These are phyloP conservation scores for Albugo candida DNA, from an alignment of 352 stramenopile species.

Conservation along the genomic window DNA sequence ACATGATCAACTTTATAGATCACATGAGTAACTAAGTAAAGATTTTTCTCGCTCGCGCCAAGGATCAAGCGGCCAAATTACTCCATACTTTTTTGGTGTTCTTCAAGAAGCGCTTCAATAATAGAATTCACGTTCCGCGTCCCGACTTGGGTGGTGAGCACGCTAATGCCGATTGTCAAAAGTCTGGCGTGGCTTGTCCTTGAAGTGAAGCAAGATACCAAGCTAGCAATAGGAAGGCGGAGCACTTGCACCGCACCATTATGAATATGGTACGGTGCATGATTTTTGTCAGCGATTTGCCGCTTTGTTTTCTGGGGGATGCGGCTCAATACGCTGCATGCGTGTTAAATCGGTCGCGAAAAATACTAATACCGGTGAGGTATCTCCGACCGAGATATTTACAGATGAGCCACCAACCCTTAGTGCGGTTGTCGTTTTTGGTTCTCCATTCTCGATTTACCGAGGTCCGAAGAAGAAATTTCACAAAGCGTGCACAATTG, in stretches of 20 bases:
- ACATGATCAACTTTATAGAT: not conserved
- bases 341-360: not conserved
- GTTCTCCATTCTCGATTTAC: too few species aligned
- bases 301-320: too few species aligned
- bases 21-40: not conserved
- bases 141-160: slow-evolving; percentile 12
- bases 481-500: not conserved
- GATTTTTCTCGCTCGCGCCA: not conserved
- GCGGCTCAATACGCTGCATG: too few species aligned
- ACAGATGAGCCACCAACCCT: too few species aligned
- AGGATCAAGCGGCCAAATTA: not conserved
- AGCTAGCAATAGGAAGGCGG: slow-evolving; percentile 13
- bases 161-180: slow-evolving; percentile 11
- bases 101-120: not conserved
- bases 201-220: slow-evolving; percentile 10
- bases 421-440: not conserved
- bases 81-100: not conserved
- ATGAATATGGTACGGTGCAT: too few species aligned
- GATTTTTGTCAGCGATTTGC: too few species aligned
- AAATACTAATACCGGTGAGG: not conserved
- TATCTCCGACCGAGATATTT: not conserved
- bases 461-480: too few species aligned
- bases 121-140: not conserved
- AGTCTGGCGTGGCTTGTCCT: slow-evolving; percentile 8
- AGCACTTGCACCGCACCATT: too few species aligned